Evolutionary conservation across 1,284 basidiomycete species (phyloP).

Genomic region (Schizophyllum amplum): DNA sequence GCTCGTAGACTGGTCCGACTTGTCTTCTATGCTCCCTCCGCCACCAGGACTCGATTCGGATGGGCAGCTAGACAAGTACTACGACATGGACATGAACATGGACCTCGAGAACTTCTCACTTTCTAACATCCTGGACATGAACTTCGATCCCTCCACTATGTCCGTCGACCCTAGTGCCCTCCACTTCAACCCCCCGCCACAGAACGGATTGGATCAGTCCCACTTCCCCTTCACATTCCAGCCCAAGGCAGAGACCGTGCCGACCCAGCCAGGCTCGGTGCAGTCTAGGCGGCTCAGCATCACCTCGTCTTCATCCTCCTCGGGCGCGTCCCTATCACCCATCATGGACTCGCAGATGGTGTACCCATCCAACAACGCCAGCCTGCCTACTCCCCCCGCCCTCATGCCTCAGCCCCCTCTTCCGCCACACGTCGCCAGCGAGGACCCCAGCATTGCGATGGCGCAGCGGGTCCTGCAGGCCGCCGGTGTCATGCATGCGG

Average conservation of each 20-base stretch:
- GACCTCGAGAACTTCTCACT: conserved; percentile 26
- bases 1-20: conserved; percentile 33
- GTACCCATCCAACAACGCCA: conserved; percentile 20
- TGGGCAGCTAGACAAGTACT: conserved; percentile 8
- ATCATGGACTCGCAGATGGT: conserved; percentile 25
- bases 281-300: conserved; percentile 24
- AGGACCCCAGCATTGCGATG: conserved; percentile 42
- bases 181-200: conserved; percentile 23
- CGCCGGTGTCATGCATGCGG: conserved; percentile 55
- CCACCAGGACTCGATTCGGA: conserved; percentile 15
- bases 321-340: conserved; percentile 43
- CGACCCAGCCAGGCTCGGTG: conserved; percentile 12
- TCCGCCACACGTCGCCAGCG: conserved; percentile 8
- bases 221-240: conserved; percentile 38
- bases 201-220: conserved; percentile 9
- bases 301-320: conserved; percentile 44
- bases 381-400: conserved; percentile 13
- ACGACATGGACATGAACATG: conserved; percentile 26
- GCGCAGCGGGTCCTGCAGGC: conserved; percentile 50
- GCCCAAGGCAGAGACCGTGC: conserved; percentile 20
- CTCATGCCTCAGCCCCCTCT: conserved; percentile 9
- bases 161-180: conserved; percentile 56
- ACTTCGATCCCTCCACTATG: conserved; percentile 39
- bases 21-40: conserved; percentile 35
- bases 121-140: conserved; percentile 41